Conservation (phyloP, 2,329 filamentous ascomycete species). For the Exserohilum rostratum region DNA sequence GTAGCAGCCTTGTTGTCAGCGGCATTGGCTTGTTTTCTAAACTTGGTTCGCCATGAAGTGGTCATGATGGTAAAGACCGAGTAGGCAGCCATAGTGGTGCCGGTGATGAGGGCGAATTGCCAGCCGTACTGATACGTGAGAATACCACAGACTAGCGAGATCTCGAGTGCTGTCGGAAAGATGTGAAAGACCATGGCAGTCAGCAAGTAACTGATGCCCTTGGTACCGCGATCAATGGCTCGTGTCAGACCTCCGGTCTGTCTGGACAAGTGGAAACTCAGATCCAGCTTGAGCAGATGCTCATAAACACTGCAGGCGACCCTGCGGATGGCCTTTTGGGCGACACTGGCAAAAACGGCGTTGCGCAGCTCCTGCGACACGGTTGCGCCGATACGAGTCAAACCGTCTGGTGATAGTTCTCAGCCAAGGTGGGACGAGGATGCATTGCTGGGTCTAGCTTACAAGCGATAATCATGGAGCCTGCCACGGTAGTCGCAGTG, state of each 20-base stretch:
- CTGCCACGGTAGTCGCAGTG: constrained; percentile 85
- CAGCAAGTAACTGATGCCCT: constrained; percentile 95
- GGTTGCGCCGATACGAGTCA: constrained; percentile 84
- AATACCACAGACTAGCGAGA: constrained; percentile 93
- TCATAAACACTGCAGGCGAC: constrained; percentile 93
- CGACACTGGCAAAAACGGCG: constrained; percentile 94
- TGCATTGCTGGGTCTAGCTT: constrained; percentile 42
- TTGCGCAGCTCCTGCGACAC: constrained; percentile 93
- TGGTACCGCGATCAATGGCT: constrained; percentile 95
- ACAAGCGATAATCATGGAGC: constrained; percentile 90
- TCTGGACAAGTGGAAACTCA: constrained; percentile 91
- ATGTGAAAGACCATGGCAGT: constrained; percentile 99
- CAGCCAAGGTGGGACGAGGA: constrained; percentile 5
- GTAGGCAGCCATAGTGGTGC: constrained; percentile 89
- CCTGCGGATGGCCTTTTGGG: constrained; percentile 91
- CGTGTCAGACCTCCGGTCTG: constrained; percentile 94
- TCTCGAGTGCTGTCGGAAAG: constrained; percentile 90
- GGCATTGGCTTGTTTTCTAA: constrained; percentile 91
- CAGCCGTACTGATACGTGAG: constrained; percentile 94
- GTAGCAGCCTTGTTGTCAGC: constrained; percentile 96
- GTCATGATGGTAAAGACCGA: constrained; percentile 97
- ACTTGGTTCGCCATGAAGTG: constrained; percentile 96
- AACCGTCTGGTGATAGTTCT: constrained; percentile 66
- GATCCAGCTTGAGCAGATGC: constrained; percentile 84
- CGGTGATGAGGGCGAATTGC: constrained; percentile 90